Evolutionary conservation across 768 basidiomycete genomes (phyloP).

Genomic region (Podaxis sp.): DNA sequence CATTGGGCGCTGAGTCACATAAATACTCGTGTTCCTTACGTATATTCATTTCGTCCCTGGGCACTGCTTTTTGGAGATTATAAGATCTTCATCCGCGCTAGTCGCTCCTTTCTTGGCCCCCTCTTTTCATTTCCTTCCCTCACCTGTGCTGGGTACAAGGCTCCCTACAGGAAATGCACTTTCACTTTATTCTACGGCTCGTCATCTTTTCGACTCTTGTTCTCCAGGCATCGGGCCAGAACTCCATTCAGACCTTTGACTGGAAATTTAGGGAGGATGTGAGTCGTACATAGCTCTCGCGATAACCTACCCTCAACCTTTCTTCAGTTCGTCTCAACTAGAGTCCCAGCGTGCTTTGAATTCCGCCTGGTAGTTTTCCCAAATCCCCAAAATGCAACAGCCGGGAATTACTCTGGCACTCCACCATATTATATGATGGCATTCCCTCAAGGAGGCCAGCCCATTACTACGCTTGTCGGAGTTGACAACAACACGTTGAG

Average conservation of each 20-base stretch:
- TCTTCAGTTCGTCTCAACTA: neutral
- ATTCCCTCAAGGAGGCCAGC: slow-evolving; percentile 30
- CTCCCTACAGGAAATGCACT: neutral
- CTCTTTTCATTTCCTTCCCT: neutral
- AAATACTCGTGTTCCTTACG: neutral
- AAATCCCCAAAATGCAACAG: slow-evolving; percentile 7
- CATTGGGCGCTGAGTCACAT: slow-evolving; percentile 2
- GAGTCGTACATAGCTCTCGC: slow-evolving; percentile 4
- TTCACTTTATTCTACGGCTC: neutral
- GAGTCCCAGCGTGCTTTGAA: slow-evolving; percentile 6
- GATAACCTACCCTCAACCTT: neutral
- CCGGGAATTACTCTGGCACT: slow-evolving; percentile 14
- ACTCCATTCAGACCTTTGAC: slow-evolving; percentile 20
- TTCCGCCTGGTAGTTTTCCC: neutral
- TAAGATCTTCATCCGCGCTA: slow-evolving; percentile 5
- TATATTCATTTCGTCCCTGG: slow-evolving; percentile 3
- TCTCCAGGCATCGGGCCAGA: slow-evolving; percentile 12
- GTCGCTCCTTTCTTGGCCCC: neutral
- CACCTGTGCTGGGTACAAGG: neutral
- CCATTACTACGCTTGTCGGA: slow-evolving; percentile 31
- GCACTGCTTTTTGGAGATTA: slow-evolving; percentile 3
- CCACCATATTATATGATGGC: slow-evolving; percentile 41
- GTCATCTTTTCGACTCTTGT: neutral
- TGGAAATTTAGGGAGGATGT: slow-evolving; percentile 29
- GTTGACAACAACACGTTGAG: slow-evolving; percentile 23